Conservation (phyloP, 1,139 yeast species). For the Petasospora rhodanensis region DNA sequence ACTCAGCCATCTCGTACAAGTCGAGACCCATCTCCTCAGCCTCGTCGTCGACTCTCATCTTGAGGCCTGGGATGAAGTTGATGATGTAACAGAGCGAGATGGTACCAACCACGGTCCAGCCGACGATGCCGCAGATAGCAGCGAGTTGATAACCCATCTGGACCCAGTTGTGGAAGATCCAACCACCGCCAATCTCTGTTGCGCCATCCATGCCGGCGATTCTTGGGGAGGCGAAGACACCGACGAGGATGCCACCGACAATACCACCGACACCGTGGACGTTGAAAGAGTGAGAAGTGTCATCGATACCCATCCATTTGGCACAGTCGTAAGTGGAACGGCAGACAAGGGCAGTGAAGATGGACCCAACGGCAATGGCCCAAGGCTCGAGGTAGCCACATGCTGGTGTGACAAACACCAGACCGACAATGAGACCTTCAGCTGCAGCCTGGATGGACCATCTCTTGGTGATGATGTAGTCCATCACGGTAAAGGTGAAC, state of each 20-base stretch:
- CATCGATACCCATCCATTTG: conserved; percentile 43
- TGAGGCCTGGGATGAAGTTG: conserved; percentile 43
- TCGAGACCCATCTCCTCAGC: conserved; percentile 49
- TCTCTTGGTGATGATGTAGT: conserved; percentile 34
- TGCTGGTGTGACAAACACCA: conserved; percentile 49
- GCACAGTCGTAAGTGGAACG: conserved; percentile 35
- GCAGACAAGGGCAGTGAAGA: conserved; percentile 39
- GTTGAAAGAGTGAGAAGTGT: conserved; percentile 42
- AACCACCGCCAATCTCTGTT: conserved; percentile 44
- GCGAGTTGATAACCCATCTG: conserved; percentile 51
- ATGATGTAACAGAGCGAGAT: conserved; percentile 38
- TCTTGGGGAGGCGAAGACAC: conserved; percentile 43
- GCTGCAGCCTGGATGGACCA: conserved; percentile 44
- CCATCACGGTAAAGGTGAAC: conserved; percentile 35
- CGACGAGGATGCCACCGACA: conserved; percentile 39
- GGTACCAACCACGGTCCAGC: conserved; percentile 41
- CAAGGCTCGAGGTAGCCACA: conserved; percentile 48
- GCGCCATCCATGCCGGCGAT: conserved; percentile 44
- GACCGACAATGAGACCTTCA: conserved; percentile 45
- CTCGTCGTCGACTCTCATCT: conserved; percentile 38
- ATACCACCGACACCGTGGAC: conserved; percentile 49
- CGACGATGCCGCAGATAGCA: conserved; percentile 34
- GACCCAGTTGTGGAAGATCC: conserved; percentile 46
- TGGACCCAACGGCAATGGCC: conserved; percentile 42
- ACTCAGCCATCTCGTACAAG: conserved; percentile 34